Conservation (phyloP, 2,329 filamentous ascomycete species). For the Xylariaceae sp. region DNA sequence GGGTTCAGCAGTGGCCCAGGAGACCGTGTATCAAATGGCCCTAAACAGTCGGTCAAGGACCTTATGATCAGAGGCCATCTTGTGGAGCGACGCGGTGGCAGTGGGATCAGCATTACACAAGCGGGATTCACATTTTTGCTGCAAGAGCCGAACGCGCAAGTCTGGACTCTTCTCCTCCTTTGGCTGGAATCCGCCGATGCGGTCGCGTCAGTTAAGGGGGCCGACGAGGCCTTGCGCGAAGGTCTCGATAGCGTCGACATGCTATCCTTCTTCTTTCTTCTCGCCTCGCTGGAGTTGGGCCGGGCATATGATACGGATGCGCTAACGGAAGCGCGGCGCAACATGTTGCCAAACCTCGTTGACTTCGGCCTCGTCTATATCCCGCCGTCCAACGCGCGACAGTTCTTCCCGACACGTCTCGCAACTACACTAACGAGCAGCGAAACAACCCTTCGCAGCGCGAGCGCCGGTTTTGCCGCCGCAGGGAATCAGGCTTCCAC, state of each 20-base stretch:
- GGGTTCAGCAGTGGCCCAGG: slow-evolving; percentile 42
- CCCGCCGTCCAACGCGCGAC: slow-evolving; percentile 51
- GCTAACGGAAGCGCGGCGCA: slow-evolving; percentile 73
- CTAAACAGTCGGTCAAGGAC: slow-evolving; percentile 76
- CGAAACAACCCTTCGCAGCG: slow-evolving; percentile 64
- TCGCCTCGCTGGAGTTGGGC: slow-evolving; percentile 88
- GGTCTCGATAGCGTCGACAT: slow-evolving; percentile 88
- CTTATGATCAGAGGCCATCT: slow-evolving; percentile 77
- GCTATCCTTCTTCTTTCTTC: slow-evolving; percentile 90
- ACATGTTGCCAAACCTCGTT: slow-evolving; percentile 85
- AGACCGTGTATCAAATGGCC: slow-evolving; percentile 41
- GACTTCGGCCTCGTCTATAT: slow-evolving; percentile 92
- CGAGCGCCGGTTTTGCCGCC: slow-evolving; percentile 64
- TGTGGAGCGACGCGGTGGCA: slow-evolving; percentile 55
- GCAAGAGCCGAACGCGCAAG: slow-evolving; percentile 92
- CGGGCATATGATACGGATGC: slow-evolving; percentile 84
- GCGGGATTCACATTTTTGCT: slow-evolving; percentile 91
- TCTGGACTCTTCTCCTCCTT: slow-evolving; percentile 90
- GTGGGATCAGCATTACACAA: slow-evolving; percentile 74
- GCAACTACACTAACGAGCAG: slow-evolving; percentile 87
- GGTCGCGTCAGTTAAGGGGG: slow-evolving; percentile 37
- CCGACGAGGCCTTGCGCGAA: slow-evolving; percentile 40
- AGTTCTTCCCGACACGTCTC: slow-evolving; percentile 86
- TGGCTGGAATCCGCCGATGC: slow-evolving; percentile 82
- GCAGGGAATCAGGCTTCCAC: slow-evolving; percentile 43